phyloP scores from a whole-genome alignment of 176 grass and related monocot species.

The Musa schizocarpa region DNA sequence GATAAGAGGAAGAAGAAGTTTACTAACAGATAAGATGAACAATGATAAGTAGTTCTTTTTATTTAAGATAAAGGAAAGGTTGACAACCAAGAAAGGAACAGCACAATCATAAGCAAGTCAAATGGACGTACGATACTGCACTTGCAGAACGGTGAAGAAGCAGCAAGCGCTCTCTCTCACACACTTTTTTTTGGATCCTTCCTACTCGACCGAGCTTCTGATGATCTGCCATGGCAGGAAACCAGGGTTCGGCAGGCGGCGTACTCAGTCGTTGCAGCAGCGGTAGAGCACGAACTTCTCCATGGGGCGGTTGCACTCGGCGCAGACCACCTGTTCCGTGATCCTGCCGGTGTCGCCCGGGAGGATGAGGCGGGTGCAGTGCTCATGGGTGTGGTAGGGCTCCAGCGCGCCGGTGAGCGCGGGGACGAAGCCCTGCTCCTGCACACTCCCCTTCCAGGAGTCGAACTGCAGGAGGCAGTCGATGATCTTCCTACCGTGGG shows the following conservation, averaged over 20 bases:
- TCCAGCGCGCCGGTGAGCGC: slow-evolving; percentile 23
- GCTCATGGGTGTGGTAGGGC: slow-evolving; percentile 24
- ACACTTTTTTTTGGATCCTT: too few relatives aligned
- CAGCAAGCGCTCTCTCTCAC: too few relatives aligned
- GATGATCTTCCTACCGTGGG: slow-evolving; percentile 15
- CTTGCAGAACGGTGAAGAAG: too few relatives aligned
- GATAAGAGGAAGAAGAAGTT: too few relatives aligned
- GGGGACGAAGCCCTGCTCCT: slow-evolving; percentile 20
- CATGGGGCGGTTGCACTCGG: slow-evolving; percentile 33
- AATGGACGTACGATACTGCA: too few relatives aligned
- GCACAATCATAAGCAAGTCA: too few relatives aligned
- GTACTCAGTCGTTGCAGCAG: slow-evolving; percentile 39
- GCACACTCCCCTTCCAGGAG: slow-evolving; percentile 16
- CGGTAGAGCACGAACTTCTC: slow-evolving; percentile 36
- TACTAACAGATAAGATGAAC: too few relatives aligned
- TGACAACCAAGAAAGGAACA: too few relatives aligned
- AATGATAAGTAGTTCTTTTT: too few relatives aligned
- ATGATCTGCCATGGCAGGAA: not conserved
- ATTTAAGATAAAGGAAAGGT: too few relatives aligned
- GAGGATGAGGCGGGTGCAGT: slow-evolving; percentile 36
- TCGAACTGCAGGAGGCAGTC: slow-evolving; percentile 31
- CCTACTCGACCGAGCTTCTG: too few relatives aligned
- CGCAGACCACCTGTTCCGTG: slow-evolving; percentile 35
- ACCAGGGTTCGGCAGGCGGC: not conserved
- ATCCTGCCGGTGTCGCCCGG: slow-evolving; percentile 19